Base-by-base conservation (phyloP, 2,329 filamentous ascomycete species). In the Aspergillus neoniger region DNA sequence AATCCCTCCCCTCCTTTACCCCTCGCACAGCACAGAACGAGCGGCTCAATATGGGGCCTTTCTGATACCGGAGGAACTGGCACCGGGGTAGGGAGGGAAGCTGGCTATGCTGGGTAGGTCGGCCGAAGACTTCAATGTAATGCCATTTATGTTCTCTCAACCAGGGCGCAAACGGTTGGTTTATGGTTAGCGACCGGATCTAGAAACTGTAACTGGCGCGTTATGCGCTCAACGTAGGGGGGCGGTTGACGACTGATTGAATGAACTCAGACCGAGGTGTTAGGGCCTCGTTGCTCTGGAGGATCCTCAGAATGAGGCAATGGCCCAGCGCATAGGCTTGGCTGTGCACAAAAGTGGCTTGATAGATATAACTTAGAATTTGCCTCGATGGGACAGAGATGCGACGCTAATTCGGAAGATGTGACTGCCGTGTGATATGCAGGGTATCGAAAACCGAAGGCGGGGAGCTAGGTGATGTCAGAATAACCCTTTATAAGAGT, bases 1-100 rank as follows among this genome's bases (percentile, higher is more conserved):
- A 53, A 62, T 63, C 66, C 65, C 68, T 70, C 67, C 71, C 68
- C 66, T 70, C 68, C 70, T 69, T 65, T 59, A 65, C 69, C 66
- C 67, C 65, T 66, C 69, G 65, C 66, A 66, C 70, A 61, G 65
- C 61, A 67, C 66, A 65, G 63, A 67, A 63, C 62, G 62, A 70
- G 66, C 63, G 51, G 65, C 64, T 58, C 50, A 47, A 41, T 61
- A 28, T 51, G 57, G 59, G 52, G 65, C 62, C 63, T 65, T 58
- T 57, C 60, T 59, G 55, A 43, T 59, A 57, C 48, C 54, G 58
- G 61, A 63, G 57, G 57, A 66, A 65, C 63, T 62, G 53, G 61
- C 54, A 54, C 63, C 55, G 65, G 63, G 60, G 60, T 55, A 63
- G 66, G 66, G 65, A 74, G 71, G 67, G 64, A 67, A 71, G 66